phyloP scores from a whole-genome alignment of 371 early-diverging fungal genomes.

The Mucor saturninus region DNA sequence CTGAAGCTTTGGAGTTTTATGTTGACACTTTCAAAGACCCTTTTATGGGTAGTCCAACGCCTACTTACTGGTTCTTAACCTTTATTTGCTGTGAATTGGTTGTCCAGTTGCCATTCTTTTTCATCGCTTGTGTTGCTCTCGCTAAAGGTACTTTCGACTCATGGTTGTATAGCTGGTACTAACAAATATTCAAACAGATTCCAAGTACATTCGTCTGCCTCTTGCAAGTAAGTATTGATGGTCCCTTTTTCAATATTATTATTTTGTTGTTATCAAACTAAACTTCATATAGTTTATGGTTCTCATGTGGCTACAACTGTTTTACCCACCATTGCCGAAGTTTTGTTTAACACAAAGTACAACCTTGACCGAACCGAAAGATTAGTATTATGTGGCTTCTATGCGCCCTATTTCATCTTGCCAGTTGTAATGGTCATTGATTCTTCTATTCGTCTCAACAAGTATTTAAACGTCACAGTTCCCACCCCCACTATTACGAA shows the following conservation, averaged over 20 bases:
- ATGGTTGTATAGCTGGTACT: not conserved
- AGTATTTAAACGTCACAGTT: constrained; percentile 3
- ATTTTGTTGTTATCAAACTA: not conserved
- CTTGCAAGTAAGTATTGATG: constrained; percentile 39
- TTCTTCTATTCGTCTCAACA: constrained; percentile 41
- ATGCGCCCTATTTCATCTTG: constrained; percentile 63
- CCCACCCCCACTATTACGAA: not conserved
- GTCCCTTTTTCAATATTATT: too few species aligned
- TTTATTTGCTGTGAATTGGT: constrained; percentile 59
- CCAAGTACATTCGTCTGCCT: constrained; percentile 43
- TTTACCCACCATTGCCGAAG: constrained; percentile 52
- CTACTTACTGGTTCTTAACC: constrained; percentile 60
- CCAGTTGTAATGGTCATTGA: constrained; percentile 56
- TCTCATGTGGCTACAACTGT: constrained; percentile 70
- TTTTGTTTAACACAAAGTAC: constrained; percentile 43
- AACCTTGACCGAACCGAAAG: constrained; percentile 42
- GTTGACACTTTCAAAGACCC: constrained; percentile 59
- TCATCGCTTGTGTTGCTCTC: constrained; percentile 58
- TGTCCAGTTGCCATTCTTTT: constrained; percentile 75
- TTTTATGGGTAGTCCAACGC: constrained; percentile 48
- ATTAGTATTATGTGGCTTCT: constrained; percentile 46
- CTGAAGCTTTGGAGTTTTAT: constrained; percentile 43
- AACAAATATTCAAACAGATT: not conserved
- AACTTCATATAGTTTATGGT: constrained; percentile 49
- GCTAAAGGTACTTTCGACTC: constrained; percentile 38